Evolutionary conservation across 768 basidiomycete species (phyloP).

Genomic region (Coprinopsis strossmayeri): DNA sequence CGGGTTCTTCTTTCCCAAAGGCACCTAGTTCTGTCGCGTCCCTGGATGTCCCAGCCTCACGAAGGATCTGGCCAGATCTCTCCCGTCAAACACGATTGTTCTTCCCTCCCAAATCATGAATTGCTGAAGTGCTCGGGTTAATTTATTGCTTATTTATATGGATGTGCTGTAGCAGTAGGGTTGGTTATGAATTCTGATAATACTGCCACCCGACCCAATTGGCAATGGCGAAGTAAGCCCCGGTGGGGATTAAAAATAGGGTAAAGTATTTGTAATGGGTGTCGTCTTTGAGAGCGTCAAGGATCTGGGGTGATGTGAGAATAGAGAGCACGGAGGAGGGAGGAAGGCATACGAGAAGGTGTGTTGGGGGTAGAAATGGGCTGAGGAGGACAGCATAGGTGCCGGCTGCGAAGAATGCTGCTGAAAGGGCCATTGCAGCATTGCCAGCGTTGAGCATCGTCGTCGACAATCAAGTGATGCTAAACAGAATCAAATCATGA

Average conservation of each 20-base stretch:
- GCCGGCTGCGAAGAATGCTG: conserved; percentile 48
- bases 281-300: conserved; percentile 63
- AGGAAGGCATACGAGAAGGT: conserved; percentile 38
- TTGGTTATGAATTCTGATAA: conserved; percentile 77
- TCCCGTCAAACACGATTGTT: conserved; percentile 1
- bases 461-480: background rate
- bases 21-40: conserved; percentile 6
- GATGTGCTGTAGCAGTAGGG: background rate
- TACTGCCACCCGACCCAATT: conserved; percentile 99
- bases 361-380: conserved; percentile 50
- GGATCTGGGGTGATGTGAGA: conserved; percentile 33
- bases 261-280: conserved; percentile 88
- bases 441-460: conserved; percentile 31
- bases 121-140: background rate
- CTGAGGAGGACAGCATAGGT: conserved; percentile 62
- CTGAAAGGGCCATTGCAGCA: conserved; percentile 37
- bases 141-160: conserved; percentile 8
- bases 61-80: conserved; percentile 8
- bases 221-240: conserved; percentile 87
- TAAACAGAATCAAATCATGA: conserved; percentile 3
- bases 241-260: conserved; percentile 73
- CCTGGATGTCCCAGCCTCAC: background rate
- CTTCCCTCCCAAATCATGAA: conserved; percentile 1
- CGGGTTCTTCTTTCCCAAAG: background rate
- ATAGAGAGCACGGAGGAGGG: background rate